Percentiles rank a stretch among this genome's conserved stretches.
Evolutionary conservation across 1,284 basidiomycete species (phyloP).

Genomic region (Quambalaria eucalypti): DNA sequence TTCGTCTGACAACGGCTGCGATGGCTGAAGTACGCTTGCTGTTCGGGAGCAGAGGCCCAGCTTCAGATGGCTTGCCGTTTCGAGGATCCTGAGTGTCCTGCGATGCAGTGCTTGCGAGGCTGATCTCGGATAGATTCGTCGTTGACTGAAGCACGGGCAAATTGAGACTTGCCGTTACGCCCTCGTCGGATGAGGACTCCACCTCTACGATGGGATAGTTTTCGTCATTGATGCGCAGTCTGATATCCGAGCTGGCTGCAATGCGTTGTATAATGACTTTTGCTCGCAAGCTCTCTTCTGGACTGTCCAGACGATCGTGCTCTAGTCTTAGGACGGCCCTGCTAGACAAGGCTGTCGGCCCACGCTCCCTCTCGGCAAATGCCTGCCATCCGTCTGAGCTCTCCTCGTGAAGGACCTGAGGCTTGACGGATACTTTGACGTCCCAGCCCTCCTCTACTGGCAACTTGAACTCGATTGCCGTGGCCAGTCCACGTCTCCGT

Average conservation of each 20-base stretch:
- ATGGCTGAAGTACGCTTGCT: conserved; percentile 52
- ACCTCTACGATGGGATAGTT: conserved; percentile 12
- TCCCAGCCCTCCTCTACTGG: conserved; percentile 81
- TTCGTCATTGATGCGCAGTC: conserved; percentile 20
- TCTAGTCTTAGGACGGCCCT: background rate
- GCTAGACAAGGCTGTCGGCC: background rate
- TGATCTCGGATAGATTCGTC: conserved; percentile 29
- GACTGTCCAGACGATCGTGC: background rate
- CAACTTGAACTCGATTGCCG: conserved; percentile 70
- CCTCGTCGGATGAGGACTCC: conserved; percentile 12
- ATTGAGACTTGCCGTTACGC: conserved; percentile 10
- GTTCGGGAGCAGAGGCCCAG: background rate
- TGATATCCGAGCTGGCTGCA: conserved; percentile 23
- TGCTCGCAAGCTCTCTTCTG: conserved; percentile 22
- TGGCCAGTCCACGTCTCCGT: conserved; percentile 59
- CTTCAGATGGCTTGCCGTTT: background rate
- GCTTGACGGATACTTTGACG: conserved; percentile 60
- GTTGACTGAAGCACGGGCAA: conserved; percentile 16
- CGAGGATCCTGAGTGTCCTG: background rate
- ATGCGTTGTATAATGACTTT: conserved; percentile 25
- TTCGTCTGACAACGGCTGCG: conserved; percentile 71
- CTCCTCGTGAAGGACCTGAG: conserved; percentile 39
- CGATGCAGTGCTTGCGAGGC: conserved; percentile 5
- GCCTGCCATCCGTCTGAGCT: background rate
- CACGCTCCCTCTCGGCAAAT: background rate